Base-by-base conservation (phyloP, 1,284 basidiomycete genomes). In the Mycosarcoma maydis region DNA sequence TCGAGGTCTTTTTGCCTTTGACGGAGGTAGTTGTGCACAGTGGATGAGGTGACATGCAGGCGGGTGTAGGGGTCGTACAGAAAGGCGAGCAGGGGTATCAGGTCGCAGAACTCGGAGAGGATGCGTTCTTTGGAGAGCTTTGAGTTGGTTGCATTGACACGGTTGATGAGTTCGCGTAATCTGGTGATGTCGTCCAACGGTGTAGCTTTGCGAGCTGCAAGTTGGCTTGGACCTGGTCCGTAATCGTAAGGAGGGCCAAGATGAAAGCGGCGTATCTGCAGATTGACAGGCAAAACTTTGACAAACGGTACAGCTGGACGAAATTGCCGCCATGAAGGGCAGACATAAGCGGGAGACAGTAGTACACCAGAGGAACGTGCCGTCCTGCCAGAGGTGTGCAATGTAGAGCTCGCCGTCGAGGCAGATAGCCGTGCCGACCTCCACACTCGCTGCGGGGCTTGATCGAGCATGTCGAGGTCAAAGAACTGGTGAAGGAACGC, bases 41-140 rank as follows among this genome's bases (percentile, higher is more conserved):
- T 48, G 27, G 46, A 46, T 3, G 70, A 72, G 29, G 65, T 64
- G 44, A 58, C 46, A 17, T 68, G 59, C 13, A 72, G 36, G 2
- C 70, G 64, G n/a, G 45, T 47, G 42, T 65, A 61, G 3, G 70
- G 65, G 34, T 68, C 56, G 49, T 68, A 68, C 6, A 72, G 43
- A 22, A 66, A 64, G 13, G 64, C 41, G 0, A 72, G 52, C 11
- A 72, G 55, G 9, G 59, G 55, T 10, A 32, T 37, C 27, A 72
- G 58, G 34, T 67, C 69, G 14, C 53, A 24, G 33, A 54, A 67
- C 20, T 62, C 59, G 30, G 62, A 27, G 4, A 72, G 45, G 38
- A 62, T 59, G 29, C 56, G 59, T 27, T 55, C 56, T 32, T 72
- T 72, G 32, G 46, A 54, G 14, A 59, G 59, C 38, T 49, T 59